These are phyloP conservation scores for Helianthus tuberosus DNA, from an alignment of 129 eudicot species.

Conservation along the genomic window DNA sequence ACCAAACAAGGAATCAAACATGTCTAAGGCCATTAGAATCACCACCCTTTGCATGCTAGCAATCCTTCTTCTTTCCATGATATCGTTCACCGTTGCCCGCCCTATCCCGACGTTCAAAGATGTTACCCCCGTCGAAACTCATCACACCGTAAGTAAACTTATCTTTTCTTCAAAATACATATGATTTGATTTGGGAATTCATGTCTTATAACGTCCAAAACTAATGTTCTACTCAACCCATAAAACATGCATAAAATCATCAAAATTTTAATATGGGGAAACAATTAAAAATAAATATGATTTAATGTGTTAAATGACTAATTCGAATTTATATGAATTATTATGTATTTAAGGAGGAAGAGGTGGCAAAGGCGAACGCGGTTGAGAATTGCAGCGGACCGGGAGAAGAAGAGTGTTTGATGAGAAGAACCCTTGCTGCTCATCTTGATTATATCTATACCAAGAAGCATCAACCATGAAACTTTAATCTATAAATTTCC, in stretches of 20 bases:
- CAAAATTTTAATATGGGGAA: neutral
- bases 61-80: slow-evolving; percentile 41
- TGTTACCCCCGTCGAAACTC: slow-evolving; percentile 54
- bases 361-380: slow-evolving; percentile 26
- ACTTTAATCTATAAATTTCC: neutral
- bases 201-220: neutral
- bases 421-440: slow-evolving; percentile 68
- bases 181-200: neutral
- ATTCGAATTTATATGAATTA: neutral
- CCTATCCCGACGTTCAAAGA: slow-evolving; percentile 46
- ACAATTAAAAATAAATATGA: neutral
- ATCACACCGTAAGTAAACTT: slow-evolving; percentile 27
- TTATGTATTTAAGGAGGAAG: slow-evolving; percentile 38
- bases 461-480: slow-evolving; percentile 47
- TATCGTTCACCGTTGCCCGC: slow-evolving; percentile 47
- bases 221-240: neutral
- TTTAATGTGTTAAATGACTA: neutral
- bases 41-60: slow-evolving; percentile 59
- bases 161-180: neutral
- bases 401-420: slow-evolving; percentile 72
- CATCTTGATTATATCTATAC: slow-evolving; percentile 79
- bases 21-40: slow-evolving; percentile 49
- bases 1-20: slow-evolving; percentile 25
- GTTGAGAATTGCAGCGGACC: slow-evolving; percentile 54
- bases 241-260: neutral